These are phyloP conservation scores for Setomelanomma holmii DNA, from an alignment of 2,329 filamentous ascomycete genomes.

Conservation along the genomic window DNA sequence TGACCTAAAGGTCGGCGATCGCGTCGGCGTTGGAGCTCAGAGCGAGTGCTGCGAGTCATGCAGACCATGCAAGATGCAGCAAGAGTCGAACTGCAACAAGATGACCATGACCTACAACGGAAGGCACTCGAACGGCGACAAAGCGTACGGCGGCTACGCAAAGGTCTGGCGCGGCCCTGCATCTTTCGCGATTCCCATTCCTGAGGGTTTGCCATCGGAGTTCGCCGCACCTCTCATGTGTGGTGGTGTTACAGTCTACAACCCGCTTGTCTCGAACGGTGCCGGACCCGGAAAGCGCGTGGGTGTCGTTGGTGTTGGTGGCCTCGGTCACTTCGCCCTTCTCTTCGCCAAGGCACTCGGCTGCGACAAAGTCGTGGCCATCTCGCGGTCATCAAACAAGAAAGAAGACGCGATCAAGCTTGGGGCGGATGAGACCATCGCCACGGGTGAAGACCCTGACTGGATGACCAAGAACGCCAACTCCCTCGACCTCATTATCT, in stretches of 20 bases:
- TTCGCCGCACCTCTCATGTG: slow-evolving; percentile 81
- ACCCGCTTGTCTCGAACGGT: slow-evolving; percentile 77
- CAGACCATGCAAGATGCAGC: slow-evolving; percentile 55
- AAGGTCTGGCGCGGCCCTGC: slow-evolving; percentile 75
- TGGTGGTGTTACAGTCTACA: slow-evolving; percentile 81
- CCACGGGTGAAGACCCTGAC: slow-evolving; percentile 63
- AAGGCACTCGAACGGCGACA: slow-evolving; percentile 63
- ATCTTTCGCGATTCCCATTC: slow-evolving; percentile 76
- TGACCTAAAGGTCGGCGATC: slow-evolving; percentile 67
- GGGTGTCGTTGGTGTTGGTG: slow-evolving; percentile 75
- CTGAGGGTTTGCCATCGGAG: slow-evolving; percentile 68
- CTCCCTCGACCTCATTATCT: slow-evolving; percentile 65
- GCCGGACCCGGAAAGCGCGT: slow-evolving; percentile 79
- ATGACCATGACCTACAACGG: slow-evolving; percentile 56
- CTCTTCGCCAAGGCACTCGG: slow-evolving; percentile 75
- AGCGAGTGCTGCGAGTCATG: slow-evolving; percentile 58
- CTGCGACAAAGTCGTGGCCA: slow-evolving; percentile 69
- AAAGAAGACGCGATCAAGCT: slow-evolving; percentile 66
- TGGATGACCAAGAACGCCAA: slow-evolving; percentile 64
- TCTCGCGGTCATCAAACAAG: slow-evolving; percentile 68
- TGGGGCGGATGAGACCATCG: slow-evolving; percentile 68
- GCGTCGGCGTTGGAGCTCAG: slow-evolving; percentile 61
- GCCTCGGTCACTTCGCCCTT: slow-evolving; percentile 75
- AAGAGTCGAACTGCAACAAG: slow-evolving; percentile 55
- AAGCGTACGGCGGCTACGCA: slow-evolving; percentile 69